These are phyloP conservation scores for Puccinia triticina DNA, from an alignment of 1,284 basidiomycete species.

Conservation along the genomic window DNA sequence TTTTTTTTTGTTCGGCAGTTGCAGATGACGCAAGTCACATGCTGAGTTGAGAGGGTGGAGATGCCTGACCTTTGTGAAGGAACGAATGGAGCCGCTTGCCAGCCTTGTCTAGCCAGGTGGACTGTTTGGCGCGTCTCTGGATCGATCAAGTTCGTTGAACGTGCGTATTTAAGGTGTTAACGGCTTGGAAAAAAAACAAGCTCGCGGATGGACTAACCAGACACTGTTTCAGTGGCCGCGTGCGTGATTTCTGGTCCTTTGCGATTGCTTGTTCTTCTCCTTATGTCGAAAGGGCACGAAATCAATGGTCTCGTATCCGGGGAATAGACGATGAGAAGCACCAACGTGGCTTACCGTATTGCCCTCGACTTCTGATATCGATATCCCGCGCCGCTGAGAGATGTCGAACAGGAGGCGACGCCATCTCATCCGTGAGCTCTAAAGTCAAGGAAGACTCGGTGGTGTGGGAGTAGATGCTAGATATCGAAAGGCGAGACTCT, in stretches of 20 bases:
- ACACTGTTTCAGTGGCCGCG: not conserved
- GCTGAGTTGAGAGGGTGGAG: not conserved
- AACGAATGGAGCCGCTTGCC: not conserved
- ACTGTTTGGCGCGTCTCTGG: not conserved
- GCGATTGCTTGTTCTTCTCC: not conserved
- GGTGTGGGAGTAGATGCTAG: not conserved
- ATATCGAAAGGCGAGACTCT: not conserved
- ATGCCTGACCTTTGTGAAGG: not conserved
- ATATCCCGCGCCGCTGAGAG: not conserved
- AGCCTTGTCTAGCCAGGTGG: not conserved
- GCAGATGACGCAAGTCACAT: not conserved
- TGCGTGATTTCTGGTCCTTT: not conserved
- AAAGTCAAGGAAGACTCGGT: not conserved
- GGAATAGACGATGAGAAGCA: not conserved
- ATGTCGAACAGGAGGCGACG: not conserved
- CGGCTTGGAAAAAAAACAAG: too few species aligned
- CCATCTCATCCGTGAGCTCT: not conserved
- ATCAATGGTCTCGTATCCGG: not conserved
- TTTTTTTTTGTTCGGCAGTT: not conserved
- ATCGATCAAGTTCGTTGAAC: not conserved
- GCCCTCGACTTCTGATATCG: not conserved
- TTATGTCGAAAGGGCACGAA: not conserved
- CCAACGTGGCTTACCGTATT: not conserved
- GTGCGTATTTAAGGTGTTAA: too few species aligned
- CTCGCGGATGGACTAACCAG: not conserved